Conservation (phyloP, 495 filamentous ascomycete genomes). For the Penicillium antarcticum region DNA sequence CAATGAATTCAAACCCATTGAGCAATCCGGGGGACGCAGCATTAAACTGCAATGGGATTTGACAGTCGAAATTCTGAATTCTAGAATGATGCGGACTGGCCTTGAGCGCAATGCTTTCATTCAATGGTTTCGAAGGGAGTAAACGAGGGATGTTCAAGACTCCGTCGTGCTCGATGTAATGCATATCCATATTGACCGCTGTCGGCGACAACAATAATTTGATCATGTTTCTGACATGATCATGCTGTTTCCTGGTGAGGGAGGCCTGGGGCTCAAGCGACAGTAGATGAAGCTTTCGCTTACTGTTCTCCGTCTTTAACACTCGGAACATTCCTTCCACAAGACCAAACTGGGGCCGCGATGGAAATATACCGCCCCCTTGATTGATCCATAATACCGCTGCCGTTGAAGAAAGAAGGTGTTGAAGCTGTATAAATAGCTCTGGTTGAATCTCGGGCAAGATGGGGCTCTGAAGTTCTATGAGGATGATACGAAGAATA, state of each 20-base stretch:
- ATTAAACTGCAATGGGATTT: slow-evolving; percentile 14
- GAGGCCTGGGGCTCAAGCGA: slow-evolving; percentile 3
- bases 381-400: slow-evolving; percentile 9
- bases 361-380: slow-evolving; percentile 4
- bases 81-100: neutral
- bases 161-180: slow-evolving; percentile 10
- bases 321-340: slow-evolving; percentile 14
- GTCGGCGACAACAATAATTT: neutral
- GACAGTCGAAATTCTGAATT: neutral
- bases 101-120: neutral
- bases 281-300: neutral
- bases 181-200: neutral
- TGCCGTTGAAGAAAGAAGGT: neutral
- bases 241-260: neutral
- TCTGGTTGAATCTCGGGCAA: neutral
- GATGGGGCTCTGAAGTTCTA: neutral
- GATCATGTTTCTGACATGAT: neutral
- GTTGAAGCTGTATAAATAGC: slow-evolving; percentile 5
- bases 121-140: neutral
- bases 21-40: slow-evolving; percentile 19
- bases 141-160: slow-evolving; percentile 8
- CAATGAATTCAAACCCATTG: slow-evolving; percentile 17
- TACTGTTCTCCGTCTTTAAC: slow-evolving; percentile 4
- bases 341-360: slow-evolving; percentile 8
- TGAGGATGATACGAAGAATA: neutral